phyloP scores from a whole-genome alignment of 768 basidiomycete species.

The Mycena capillaripes region DNA sequence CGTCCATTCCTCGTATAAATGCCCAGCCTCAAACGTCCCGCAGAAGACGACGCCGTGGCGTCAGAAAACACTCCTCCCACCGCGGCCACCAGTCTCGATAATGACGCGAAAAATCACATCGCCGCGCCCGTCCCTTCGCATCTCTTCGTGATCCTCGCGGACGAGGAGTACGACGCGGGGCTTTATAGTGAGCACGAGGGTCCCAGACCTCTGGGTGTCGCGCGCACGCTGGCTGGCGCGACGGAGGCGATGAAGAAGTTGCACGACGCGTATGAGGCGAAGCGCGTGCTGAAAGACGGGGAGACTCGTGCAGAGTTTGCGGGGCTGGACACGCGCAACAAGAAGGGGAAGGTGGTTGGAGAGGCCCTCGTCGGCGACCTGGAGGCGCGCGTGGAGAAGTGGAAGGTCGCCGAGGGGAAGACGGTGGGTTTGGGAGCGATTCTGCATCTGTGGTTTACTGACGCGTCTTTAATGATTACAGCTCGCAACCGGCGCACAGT shows the following conservation, averaged over 20 bases:
- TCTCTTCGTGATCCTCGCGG: not conserved
- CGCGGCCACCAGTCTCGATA: not conserved
- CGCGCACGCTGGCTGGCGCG: conserved; percentile 9
- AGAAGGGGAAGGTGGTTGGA: conserved; percentile 20
- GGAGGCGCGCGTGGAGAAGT: conserved; percentile 27
- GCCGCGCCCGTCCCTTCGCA: not conserved
- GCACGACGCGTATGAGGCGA: conserved; percentile 19
- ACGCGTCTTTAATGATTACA: not conserved
- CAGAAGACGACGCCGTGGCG: not conserved
- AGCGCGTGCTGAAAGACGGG: not conserved
- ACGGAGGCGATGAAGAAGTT: not conserved
- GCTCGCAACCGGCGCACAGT: not conserved
- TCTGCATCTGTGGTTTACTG: not conserved
- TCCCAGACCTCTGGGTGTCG: conserved; percentile 19
- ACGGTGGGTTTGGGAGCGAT: not conserved
- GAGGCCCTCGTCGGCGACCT: conserved; percentile 4
- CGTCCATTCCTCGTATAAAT: not conserved
- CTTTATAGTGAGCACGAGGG: conserved; percentile 13
- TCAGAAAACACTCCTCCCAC: not conserved
- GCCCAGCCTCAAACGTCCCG: not conserved
- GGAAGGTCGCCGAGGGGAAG: conserved; percentile 25
- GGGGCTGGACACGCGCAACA: conserved; percentile 5
- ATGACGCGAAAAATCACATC: not conserved
- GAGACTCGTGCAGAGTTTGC: not conserved
- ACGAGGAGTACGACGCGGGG: conserved; percentile 5